Conservation (phyloP, 2,329 filamentous ascomycete species). For the Curvularia lunata region DNA sequence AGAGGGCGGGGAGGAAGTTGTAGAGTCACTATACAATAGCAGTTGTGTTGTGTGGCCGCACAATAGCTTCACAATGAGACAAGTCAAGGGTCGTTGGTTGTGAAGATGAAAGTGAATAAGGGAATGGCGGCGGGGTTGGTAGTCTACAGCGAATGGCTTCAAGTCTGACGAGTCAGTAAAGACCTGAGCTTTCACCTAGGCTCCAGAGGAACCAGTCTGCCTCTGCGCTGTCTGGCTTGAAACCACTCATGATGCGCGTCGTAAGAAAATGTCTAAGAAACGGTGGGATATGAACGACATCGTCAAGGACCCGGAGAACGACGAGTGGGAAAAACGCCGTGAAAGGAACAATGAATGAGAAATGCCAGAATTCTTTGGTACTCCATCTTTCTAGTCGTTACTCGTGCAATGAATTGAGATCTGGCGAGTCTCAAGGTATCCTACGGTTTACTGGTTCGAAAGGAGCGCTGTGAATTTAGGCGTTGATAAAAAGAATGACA, state of each 20-base stretch:
- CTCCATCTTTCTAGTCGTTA: neutral
- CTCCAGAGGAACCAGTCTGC: no score
- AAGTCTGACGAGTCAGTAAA: neutral
- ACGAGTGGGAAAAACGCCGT: neutral
- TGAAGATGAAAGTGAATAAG: constrained; percentile 30
- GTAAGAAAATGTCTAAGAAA: neutral
- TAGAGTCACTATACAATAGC: constrained; percentile 20
- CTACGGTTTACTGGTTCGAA: neutral
- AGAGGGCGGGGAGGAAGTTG: constrained; percentile 2
- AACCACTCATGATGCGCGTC: neutral
- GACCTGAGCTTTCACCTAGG: no score
- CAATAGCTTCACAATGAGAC: constrained; percentile 32
- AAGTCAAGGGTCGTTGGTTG: constrained; percentile 20
- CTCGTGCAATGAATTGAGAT: neutral
- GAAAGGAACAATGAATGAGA: neutral
- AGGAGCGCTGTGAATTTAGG: no score
- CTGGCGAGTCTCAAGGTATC: neutral
- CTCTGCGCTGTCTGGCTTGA: neutral
- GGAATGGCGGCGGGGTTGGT: constrained; percentile 3
- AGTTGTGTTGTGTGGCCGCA: constrained; percentile 14
- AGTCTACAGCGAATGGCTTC: constrained; percentile 14
- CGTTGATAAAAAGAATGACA: no score
- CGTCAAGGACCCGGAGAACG: neutral
- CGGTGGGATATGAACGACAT: neutral
- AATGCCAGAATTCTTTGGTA: neutral